Base-by-base conservation (phyloP, 768 basidiomycete genomes). In the Saitozyma sp. region DNA sequence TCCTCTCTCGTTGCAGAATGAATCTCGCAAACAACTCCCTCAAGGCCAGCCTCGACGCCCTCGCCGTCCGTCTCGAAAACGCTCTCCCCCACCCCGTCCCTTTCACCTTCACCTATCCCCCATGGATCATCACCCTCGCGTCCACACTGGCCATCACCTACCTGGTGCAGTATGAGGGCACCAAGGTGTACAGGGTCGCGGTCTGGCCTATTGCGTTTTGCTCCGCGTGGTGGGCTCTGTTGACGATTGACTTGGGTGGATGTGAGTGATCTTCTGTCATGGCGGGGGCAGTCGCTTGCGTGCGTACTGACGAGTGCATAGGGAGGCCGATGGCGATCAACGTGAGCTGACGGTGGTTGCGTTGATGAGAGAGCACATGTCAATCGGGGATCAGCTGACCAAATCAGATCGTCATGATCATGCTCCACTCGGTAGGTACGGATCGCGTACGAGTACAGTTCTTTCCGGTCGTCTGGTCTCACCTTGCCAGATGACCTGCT, bases 231-330 rank as follows among this genome's bases (percentile, higher is more conserved):
- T 57, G 56, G 56, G 56, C 17, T 5, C 46, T 57, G 16, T 48
- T 57, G 45, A 57, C 56, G 43, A 48, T 57, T 20, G 56, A 57
- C 19, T 8, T 57, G 45, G n/a, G 56, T 5, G 56, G 56, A 20
- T 29, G 56, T 57, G 46, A 57, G 56, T 57, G n/a, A n/a, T n/a
- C n/a, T 42, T 29, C 7, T 14, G 14, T 8, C 48, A 42, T 20
- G 10, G 17, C 13, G 13, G 45, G 54, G 54, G n/a, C 40, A 19
- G 13, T 9, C 54, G 9, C 41, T 13, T 40, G 17, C n/a, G 41
- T 19, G 14, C n/a, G 48, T 43, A 20, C 42, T 56, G 9, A 43
- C 37, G 4, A 6, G 6, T 8, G 42, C 37, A 9, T 55, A 19
- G 54, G 6, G 6, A 29, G 6, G 38, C 13, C 9, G 11, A 8